Evolutionary conservation across 169 alveolate genomes (phyloP).

Genomic region (Theileria parva): DNA sequence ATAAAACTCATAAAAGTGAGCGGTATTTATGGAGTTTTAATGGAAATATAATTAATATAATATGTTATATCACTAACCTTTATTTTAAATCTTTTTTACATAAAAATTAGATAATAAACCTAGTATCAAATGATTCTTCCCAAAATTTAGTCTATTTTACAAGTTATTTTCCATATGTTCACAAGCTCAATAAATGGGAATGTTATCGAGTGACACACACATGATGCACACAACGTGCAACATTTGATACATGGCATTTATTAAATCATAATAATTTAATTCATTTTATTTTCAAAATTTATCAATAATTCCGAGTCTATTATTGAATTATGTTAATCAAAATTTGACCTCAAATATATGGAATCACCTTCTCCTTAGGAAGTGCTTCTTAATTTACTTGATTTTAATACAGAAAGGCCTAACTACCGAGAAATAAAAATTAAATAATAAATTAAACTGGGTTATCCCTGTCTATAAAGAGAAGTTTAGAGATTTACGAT

Average conservation of each 20-base stretch:
- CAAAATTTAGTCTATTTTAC: slow-evolving; percentile 2
- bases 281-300: slow-evolving; percentile 19
- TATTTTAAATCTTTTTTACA: neutral
- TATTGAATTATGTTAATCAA: neutral
- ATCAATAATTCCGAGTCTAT: neutral
- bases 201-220: slow-evolving; percentile 56
- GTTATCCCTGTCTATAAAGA: neutral
- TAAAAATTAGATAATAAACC: neutral
- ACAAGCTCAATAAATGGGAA: slow-evolving; percentile 25
- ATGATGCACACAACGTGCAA: slow-evolving; percentile 69
- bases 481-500: neutral
- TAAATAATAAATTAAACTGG: neutral
- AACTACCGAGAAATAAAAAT: neutral
- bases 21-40: neutral
- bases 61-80: slow-evolving; percentile 1
- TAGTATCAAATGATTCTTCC: neutral
- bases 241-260: slow-evolving; percentile 22
- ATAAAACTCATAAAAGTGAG: neutral
- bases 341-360: slow-evolving; percentile 10
- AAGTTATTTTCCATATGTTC: neutral
- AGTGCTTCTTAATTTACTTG: neutral
- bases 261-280: neutral
- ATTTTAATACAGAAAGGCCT: neutral
- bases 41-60: neutral
- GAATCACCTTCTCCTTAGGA: slow-evolving; percentile 8